Percentiles rank a stretch among this genome's conserved stretches.
Conservation (phyloP, 2,329 filamentous ascomycete genomes). For the Neofusicoccum parvum region DNA sequence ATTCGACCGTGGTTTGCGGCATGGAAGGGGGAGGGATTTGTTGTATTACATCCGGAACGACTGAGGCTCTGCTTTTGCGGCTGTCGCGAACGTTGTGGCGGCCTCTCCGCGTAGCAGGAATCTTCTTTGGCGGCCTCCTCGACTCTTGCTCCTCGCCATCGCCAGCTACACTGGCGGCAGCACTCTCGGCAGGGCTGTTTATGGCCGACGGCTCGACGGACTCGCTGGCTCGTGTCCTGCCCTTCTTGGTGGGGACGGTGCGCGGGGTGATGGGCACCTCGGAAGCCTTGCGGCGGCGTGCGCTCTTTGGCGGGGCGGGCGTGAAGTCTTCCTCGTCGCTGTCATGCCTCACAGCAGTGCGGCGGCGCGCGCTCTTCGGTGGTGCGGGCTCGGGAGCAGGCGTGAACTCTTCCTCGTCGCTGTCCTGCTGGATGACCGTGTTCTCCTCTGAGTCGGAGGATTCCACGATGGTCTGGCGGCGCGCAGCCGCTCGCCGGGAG, state of each 20-base stretch:
- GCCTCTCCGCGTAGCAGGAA: constrained; percentile 6
- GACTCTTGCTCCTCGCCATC: not conserved
- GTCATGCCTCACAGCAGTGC: constrained; percentile 59
- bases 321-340: constrained; percentile 79
- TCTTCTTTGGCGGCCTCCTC: constrained; percentile 8
- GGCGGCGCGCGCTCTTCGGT: constrained; percentile 59
- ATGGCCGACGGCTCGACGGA: constrained; percentile 63
- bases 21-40: not conserved
- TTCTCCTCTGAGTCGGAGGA: constrained; percentile 73
- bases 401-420: constrained; percentile 78
- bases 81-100: constrained; percentile 21
- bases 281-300: constrained; percentile 44
- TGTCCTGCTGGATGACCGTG: constrained; percentile 59
- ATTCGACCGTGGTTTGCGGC: not conserved
- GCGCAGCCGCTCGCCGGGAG: constrained; percentile 61
- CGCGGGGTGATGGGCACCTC: constrained; percentile 52
- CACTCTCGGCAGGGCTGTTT: constrained; percentile 51
- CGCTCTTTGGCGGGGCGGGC: constrained; percentile 59
- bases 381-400: constrained; percentile 64
- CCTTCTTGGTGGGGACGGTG: constrained; percentile 37
- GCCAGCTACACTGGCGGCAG: not conserved
- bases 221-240: constrained; percentile 52
- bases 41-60: constrained; percentile 18
- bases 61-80: constrained; percentile 17
- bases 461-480: constrained; percentile 71